Conservation (phyloP, 768 basidiomycete genomes). For the Calvatia gigantea region DNA sequence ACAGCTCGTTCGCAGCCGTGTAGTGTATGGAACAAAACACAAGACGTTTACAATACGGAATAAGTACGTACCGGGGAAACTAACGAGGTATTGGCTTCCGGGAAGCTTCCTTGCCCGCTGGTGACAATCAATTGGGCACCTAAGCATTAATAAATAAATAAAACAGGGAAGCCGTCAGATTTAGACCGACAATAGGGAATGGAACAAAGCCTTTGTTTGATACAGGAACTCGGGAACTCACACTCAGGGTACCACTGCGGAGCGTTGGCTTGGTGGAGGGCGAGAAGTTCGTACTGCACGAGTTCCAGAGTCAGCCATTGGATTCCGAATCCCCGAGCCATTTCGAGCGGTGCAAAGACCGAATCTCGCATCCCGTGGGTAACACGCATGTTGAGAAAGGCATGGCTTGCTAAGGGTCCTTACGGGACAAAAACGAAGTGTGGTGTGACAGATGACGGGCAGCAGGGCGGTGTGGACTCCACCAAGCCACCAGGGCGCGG, state of each 20-base stretch:
- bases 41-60: background rate
- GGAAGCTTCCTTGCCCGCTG: constrained; percentile 32
- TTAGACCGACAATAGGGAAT: no score
- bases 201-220: background rate
- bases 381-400: no score
- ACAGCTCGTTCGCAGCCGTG: background rate
- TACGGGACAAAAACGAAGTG: background rate
- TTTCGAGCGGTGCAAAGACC: no score
- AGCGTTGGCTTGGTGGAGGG: constrained; percentile 33
- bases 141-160: background rate
- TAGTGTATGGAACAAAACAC: background rate
- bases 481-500: no score
- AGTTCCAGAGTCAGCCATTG: background rate
- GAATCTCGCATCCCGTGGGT: no score
- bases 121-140: constrained; percentile 33
- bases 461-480: background rate
- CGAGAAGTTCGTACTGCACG: constrained; percentile 30
- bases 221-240: constrained; percentile 12
- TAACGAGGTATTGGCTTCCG: constrained; percentile 26
- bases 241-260: constrained; percentile 38
- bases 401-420: background rate
- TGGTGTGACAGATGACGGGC: background rate
- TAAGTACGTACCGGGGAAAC: constrained; percentile 25
- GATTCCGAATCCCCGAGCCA: constrained; percentile 4
- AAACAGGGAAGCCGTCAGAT: background rate